These are phyloP conservation scores for Furcasterigmium furcatum DNA, from an alignment of 2,329 filamentous ascomycete species.

Conservation along the genomic window DNA sequence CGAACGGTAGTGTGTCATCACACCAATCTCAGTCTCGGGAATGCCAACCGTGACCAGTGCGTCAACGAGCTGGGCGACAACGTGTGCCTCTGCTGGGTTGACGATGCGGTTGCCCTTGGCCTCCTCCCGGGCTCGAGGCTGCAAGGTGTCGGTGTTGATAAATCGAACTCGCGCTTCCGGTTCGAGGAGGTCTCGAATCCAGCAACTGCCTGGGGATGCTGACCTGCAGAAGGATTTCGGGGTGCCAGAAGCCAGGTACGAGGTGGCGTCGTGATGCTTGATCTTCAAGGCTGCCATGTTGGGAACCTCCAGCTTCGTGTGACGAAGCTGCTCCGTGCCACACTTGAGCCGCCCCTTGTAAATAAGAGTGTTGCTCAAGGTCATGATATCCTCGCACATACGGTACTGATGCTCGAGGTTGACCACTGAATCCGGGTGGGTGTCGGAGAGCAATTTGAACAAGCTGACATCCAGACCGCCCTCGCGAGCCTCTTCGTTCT, in stretches of 20 bases:
- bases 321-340: slow-evolving; percentile 73
- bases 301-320: slow-evolving; percentile 65
- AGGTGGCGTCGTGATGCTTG: slow-evolving; percentile 54
- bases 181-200: slow-evolving; percentile 69
- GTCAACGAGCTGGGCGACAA: slow-evolving; percentile 79
- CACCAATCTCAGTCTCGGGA: slow-evolving; percentile 73
- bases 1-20: slow-evolving; percentile 95
- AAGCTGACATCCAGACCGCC: slow-evolving; percentile 89
- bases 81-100: slow-evolving; percentile 76
- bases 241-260: slow-evolving; percentile 34
- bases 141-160: slow-evolving; percentile 80
- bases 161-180: slow-evolving; percentile 76
- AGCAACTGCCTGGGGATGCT: slow-evolving; percentile 55
- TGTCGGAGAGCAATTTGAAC: slow-evolving; percentile 90
- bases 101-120: slow-evolving; percentile 82
- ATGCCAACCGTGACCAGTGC: slow-evolving; percentile 75
- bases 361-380: slow-evolving; percentile 86
- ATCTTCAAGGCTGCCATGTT: slow-evolving; percentile 57
- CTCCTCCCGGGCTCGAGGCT: slow-evolving; percentile 63
- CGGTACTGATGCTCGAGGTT: slow-evolving; percentile 95
- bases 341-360: slow-evolving; percentile 90
- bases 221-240: slow-evolving; percentile 55
- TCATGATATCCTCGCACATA: slow-evolving; percentile 98
- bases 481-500: slow-evolving; percentile 81
- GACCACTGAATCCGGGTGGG: slow-evolving; percentile 82